Percentiles rank a stretch among this genome's conserved stretches.
phyloP scores from a whole-genome alignment of 352 stramenopile species.

The Globisporangium alternatum region DNA sequence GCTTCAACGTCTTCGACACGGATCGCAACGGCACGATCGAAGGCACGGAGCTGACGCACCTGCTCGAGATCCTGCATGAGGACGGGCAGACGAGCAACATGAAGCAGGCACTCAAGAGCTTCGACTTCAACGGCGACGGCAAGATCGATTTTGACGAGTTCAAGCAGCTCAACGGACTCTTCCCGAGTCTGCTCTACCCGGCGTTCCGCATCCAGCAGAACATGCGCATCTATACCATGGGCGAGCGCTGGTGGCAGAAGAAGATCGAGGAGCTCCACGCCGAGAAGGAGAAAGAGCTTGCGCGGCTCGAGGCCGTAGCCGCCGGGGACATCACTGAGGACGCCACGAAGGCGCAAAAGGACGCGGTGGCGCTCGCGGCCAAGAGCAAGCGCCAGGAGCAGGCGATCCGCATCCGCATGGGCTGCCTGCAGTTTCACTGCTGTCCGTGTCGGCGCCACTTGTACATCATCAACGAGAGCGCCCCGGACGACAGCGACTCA shows the following conservation, averaged over 20 bases:
- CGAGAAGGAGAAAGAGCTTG: conserved; percentile 44
- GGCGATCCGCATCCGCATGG: conserved; percentile 62
- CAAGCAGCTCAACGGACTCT: conserved; percentile 54
- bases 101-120: conserved; percentile 52
- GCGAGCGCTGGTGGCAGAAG: conserved; percentile 59
- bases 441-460: conserved; percentile 56
- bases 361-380: conserved; percentile 20
- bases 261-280: conserved; percentile 51
- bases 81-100: conserved; percentile 71
- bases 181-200: conserved; percentile 64
- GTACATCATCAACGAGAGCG: conserved; percentile 54
- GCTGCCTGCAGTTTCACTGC: conserved; percentile 60
- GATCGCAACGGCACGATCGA: conserved; percentile 77
- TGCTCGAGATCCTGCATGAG: conserved; percentile 67
- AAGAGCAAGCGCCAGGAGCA: conserved; percentile 59
- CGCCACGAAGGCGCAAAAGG: conserved; percentile 25
- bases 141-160: conserved; percentile 77
- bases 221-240: conserved; percentile 65
- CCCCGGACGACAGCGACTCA: conserved; percentile 18
- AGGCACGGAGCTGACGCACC: conserved; percentile 49
- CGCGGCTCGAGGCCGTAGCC: conserved; percentile 24
- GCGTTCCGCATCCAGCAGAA: conserved; percentile 75
- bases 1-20: conserved; percentile 73
- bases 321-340: conserved; percentile 30
- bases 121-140: conserved; percentile 69